Base-by-base conservation (phyloP, 140 eudicot genomes). In the Oenanthe javanica region DNA sequence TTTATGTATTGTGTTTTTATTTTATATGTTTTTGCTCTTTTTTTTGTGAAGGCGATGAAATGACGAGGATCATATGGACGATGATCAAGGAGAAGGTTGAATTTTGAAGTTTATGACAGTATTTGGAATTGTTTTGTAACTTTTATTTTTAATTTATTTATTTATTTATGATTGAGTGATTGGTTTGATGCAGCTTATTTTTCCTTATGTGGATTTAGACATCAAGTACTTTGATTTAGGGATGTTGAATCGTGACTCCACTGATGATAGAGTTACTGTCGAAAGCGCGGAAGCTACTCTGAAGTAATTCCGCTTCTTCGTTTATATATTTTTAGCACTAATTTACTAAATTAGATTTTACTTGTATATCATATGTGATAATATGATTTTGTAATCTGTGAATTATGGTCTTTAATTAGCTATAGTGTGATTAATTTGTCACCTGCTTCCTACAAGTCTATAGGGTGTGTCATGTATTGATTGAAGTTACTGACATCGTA, bases 211-310 rank as follows among this genome's bases (percentile, higher is more conserved):
- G 86, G 96, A 94, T 77, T 81, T 94, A 87, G 98, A 94, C 83
- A 88, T 92, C 49, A 92, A 94, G 90, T 94, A 94, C 85, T 94
- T 77, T 80, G 98, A 94, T 84, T 85, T 94, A 79, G 98, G 98
- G 76, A 86, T 94, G 79, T 66, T 92, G 84, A 94, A 92, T 83
- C 96, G 98, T 51, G 97, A 94, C 84, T 94, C 98, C 11, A 94
- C 98, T 7, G 88, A 87, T 81, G 98, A 94, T 88, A 85, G 85
- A 86, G 97, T 94, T 42, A 94, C 98, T 50, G 94, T 87, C 7
- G 97, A 94, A 87, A 90, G 96, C 73, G 98, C 98, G 21, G 88
- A 87, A 83, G 97, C 98, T 9, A 86, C 98, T 76, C 88, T 92
- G 27, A 88, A 90, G 98, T 94, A 87, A 86, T 91, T 87, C 66